Evolutionary conservation across 371 early-diverging fungal genomes (phyloP).

Genomic region (Synchytrium microbalum): DNA sequence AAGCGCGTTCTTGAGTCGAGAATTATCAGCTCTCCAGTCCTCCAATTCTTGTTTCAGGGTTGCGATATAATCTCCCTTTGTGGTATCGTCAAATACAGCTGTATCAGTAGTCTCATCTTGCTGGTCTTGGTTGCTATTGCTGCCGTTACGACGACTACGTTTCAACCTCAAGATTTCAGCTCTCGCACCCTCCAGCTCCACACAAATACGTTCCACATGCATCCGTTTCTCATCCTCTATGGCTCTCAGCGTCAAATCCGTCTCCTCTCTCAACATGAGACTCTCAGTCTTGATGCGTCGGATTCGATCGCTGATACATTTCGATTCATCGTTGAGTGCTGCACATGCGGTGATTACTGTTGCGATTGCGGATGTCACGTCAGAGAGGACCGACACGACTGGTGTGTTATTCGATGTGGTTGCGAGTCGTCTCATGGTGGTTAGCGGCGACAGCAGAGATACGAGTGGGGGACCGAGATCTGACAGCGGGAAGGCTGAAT

Average conservation of each 20-base stretch:
- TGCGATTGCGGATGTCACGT: neutral
- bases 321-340: neutral
- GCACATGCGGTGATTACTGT: neutral
- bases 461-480: neutral
- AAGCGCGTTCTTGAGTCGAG: slow-evolving; percentile 1
- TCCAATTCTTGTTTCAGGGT: slow-evolving; percentile 7
- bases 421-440: neutral
- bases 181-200: neutral
- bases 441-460: neutral
- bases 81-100: neutral
- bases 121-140: too few relatives aligned
- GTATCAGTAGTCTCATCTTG: neutral
- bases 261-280: neutral
- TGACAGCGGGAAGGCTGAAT: neutral
- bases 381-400: neutral
- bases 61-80: neutral
- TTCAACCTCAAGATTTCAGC: neutral
- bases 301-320: neutral
- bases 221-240: neutral
- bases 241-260: neutral
- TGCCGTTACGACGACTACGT: neutral
- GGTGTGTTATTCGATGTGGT: neutral
- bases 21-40: slow-evolving; percentile 3
- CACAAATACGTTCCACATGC: neutral
- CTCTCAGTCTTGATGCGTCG: neutral